Percentiles rank a stretch among this genome's conserved stretches.
These are phyloP conservation scores for Entonaema liquescens DNA, from an alignment of 495 filamentous ascomycete species.

Conservation along the genomic window DNA sequence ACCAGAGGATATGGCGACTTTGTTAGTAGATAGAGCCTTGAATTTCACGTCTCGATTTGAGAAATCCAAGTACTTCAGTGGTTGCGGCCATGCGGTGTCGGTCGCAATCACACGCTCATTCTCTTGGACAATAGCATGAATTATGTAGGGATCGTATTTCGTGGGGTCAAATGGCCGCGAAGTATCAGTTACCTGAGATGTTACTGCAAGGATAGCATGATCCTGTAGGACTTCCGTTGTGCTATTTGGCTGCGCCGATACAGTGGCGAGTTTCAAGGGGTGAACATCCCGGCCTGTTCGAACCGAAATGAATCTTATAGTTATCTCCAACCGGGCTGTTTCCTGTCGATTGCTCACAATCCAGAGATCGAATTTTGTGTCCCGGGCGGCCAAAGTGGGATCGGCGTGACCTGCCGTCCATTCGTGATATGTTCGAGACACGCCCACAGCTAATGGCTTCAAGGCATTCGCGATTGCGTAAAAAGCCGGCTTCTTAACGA, in stretches of 20 bases:
- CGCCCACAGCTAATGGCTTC: conserved; percentile 71
- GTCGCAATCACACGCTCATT: conserved; percentile 61
- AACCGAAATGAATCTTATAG: conserved; percentile 71
- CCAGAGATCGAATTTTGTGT: conserved; percentile 73
- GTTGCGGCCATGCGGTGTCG: conserved; percentile 81
- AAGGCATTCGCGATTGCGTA: conserved; percentile 78
- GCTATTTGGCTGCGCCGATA: conserved; percentile 67
- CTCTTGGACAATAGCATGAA: conserved; percentile 59
- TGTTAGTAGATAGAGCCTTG: conserved; percentile 22
- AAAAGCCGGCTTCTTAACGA: conserved; percentile 78
- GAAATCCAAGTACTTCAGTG: conserved; percentile 80
- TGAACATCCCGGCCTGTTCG: conserved; percentile 63
- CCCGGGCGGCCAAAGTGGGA: conserved; percentile 54
- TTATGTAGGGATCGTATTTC: conserved; percentile 53
- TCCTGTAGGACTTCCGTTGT: conserved; percentile 68
- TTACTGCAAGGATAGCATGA: conserved; percentile 25
- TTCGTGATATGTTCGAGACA: conserved; percentile 69
- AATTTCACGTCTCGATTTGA: conserved; percentile 48
- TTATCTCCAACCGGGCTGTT: conserved; percentile 58
- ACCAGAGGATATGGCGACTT: conserved; percentile 45
- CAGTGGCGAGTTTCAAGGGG: conserved; percentile 53
- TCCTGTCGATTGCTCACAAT: conserved; percentile 65
- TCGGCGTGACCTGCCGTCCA: conserved; percentile 65
- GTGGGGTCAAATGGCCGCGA: conserved; percentile 49
- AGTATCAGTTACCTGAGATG: conserved; percentile 10